Conservation (phyloP, 1,284 basidiomycete species). For the Lentinula novae-zelandiae region DNA sequence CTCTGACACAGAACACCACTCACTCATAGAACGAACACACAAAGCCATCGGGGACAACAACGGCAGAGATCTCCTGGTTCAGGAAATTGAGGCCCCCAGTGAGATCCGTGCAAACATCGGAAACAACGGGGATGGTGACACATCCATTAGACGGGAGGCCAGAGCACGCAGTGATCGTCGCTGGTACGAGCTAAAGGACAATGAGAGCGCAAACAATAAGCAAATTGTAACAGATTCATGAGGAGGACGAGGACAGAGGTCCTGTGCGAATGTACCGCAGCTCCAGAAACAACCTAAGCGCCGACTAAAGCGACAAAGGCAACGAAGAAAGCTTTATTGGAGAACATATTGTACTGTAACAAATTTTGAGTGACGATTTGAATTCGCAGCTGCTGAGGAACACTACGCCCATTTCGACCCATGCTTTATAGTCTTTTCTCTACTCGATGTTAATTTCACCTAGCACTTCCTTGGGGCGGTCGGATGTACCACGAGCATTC, state of each 20-base stretch:
- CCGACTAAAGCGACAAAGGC: background rate
- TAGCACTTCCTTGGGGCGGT: too few relatives aligned
- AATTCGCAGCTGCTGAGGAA: too few relatives aligned
- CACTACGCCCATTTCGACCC: too few relatives aligned
- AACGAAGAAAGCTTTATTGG: background rate
- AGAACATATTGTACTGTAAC: too few relatives aligned
- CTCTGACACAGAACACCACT: too few relatives aligned
- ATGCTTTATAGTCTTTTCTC: too few relatives aligned
- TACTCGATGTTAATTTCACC: too few relatives aligned
- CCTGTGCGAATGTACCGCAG: background rate
- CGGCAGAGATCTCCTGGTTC: constrained; percentile 15
- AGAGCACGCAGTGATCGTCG: background rate
- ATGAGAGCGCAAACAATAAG: too few relatives aligned
- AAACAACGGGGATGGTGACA: constrained; percentile 15
- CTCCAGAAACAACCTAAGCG: background rate
- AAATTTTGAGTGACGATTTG: too few relatives aligned
- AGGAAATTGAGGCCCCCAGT: constrained; percentile 16
- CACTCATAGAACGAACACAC: constrained; percentile 18
- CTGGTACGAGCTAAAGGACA: background rate
- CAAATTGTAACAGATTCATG: background rate
- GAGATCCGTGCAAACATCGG: constrained; percentile 16
- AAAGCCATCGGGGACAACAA: constrained; percentile 15
- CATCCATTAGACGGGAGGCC: constrained; percentile 6
- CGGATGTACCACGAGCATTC: too few relatives aligned
- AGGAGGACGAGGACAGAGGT: background rate